Conservation (phyloP, 1,284 basidiomycete species). For the Veloboletus limbatus region DNA sequence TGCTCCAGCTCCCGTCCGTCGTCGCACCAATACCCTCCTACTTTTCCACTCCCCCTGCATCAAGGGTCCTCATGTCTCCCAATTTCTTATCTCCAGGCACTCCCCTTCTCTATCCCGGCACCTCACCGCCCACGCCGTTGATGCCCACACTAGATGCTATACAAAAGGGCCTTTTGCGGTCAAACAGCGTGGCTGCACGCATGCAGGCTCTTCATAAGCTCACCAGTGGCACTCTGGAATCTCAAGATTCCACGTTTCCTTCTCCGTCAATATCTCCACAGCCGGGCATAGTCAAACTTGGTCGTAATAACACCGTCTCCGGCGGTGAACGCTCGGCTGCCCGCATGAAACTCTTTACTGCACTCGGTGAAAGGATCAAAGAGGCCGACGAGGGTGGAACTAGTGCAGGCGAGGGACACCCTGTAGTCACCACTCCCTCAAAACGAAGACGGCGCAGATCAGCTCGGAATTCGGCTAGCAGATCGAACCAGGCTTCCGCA, state of each 20-base stretch:
- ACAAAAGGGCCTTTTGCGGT: conserved; percentile 67
- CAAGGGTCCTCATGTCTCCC: conserved; percentile 55
- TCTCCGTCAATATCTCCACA: conserved; percentile 50
- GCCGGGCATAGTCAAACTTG: conserved; percentile 47
- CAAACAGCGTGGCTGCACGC: conserved; percentile 69
- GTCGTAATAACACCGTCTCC: conserved; percentile 74
- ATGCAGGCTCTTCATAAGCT: conserved; percentile 74
- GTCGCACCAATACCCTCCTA: conserved; percentile 65
- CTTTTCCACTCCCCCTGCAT: conserved; percentile 46
- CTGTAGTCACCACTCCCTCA: conserved; percentile 41
- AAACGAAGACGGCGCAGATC: conserved; percentile 59
- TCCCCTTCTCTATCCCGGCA: conserved; percentile 55
- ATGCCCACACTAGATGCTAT: conserved; percentile 71
- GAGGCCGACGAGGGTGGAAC: conserved; percentile 60
- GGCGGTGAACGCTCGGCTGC: conserved; percentile 73
- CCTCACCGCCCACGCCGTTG: conserved; percentile 61
- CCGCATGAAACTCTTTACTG: conserved; percentile 59
- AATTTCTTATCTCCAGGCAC: conserved; percentile 48
- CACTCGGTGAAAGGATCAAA: conserved; percentile 60
- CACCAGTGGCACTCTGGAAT: conserved; percentile 57
- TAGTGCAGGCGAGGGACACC: conserved; percentile 61
- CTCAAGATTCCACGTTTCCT: conserved; percentile 35
- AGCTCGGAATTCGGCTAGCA: conserved; percentile 51
- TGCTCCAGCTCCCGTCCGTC: conserved; percentile 48
- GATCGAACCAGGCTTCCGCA: conserved; percentile 42